Conservation (phyloP, 805 yeast genomes). For the Metschnikowia kofuensis region DNA sequence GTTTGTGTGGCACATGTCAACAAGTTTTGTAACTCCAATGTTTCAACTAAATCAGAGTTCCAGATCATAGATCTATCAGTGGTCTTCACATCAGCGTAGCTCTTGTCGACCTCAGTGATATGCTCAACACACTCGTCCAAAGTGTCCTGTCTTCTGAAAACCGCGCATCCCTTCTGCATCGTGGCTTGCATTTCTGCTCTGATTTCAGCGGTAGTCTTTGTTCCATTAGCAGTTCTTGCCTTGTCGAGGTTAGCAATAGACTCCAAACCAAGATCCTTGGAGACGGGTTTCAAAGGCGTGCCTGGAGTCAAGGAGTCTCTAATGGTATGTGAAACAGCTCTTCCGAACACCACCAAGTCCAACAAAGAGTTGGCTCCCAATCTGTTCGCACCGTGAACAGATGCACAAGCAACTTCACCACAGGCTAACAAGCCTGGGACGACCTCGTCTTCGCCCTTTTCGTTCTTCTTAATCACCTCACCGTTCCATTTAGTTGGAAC, state of each 20-base stretch:
- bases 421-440: conserved; percentile 95
- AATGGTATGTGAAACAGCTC: conserved; percentile 95
- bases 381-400: conserved; percentile 99
- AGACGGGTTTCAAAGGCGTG: conserved; percentile 75
- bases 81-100: conserved; percentile 74
- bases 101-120: conserved; percentile 70
- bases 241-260: conserved; percentile 88
- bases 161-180: conserved; percentile 97
- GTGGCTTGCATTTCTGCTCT: conserved; percentile 91
- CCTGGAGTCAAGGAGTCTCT: conserved; percentile 84
- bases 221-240: conserved; percentile 81
- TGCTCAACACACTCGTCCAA: conserved; percentile 87
- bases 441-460: conserved; percentile 81
- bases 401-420: conserved; percentile 99
- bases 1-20: conserved; percentile 97
- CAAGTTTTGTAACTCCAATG: conserved; percentile 93
- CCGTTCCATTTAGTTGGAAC: conserved; percentile 97
- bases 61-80: conserved; percentile 97
- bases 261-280: conserved; percentile 85
- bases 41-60: conserved; percentile 96
- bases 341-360: conserved; percentile 96
- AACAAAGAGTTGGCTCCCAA: conserved; percentile 96
- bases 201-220: conserved; percentile 79
- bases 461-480: conserved; percentile 83
- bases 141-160: conserved; percentile 90